Conservation (phyloP, 371 early-diverging fungal species). For the Amoeboaphelidium occidentale region DNA sequence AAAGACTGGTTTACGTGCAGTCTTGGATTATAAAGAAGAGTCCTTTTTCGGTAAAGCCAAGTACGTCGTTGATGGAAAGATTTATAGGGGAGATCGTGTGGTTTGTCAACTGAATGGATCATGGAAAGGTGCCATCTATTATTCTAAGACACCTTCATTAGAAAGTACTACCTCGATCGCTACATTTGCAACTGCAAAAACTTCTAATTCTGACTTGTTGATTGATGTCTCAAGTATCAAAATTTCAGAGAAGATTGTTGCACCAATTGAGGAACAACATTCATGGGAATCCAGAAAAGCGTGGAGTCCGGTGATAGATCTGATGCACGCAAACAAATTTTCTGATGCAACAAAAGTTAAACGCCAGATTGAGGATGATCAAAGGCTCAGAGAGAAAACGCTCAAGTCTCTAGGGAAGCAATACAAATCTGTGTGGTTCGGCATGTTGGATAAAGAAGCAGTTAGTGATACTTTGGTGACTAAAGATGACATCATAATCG, state of each 20-base stretch:
- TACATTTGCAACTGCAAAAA: no score
- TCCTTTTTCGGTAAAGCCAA: constrained; percentile 24
- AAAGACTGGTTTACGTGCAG: constrained; percentile 15
- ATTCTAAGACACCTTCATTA: not conserved
- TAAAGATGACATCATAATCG: no score
- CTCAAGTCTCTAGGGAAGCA: no score
- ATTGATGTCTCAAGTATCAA: not conserved
- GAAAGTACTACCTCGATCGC: constrained; percentile 5
- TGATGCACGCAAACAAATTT: constrained; percentile 15
- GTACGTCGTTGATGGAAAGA: constrained; percentile 18
- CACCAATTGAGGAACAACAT: constrained; percentile 24
- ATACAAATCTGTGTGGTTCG: not conserved
- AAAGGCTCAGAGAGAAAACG: constrained; percentile 11
- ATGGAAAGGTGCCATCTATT: constrained; percentile 27
- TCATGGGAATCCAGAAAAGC: constrained; percentile 26
- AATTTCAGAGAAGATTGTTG: constrained; percentile 14
- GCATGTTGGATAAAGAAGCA: no score
- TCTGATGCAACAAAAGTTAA: constrained; percentile 23
- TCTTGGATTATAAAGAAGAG: constrained; percentile 27
- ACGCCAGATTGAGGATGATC: constrained; percentile 20
- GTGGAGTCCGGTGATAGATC: constrained; percentile 19
- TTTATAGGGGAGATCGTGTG: constrained; percentile 19
- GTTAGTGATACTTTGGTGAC: no score
- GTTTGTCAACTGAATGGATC: constrained; percentile 26
- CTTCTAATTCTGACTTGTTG: no score